A percentile compares a stretch with the other conserved stretches of the same genome.
These are phyloP conservation scores for Zea luxurians DNA, from an alignment of 176 grass and related monocot genomes.

Conservation along the genomic window DNA sequence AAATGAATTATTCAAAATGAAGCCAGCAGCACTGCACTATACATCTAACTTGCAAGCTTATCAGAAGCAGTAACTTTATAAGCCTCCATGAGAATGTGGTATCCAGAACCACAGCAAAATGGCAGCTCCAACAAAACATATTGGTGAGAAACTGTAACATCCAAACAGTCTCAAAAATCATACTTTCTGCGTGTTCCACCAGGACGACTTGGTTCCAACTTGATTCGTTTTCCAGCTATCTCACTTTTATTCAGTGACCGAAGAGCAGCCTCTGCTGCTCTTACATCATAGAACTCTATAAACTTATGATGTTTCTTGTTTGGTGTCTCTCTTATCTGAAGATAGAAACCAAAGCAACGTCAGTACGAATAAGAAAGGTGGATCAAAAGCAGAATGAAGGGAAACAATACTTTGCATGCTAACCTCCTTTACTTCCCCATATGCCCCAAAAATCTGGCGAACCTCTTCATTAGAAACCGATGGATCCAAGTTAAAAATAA, in stretches of 20 bases:
- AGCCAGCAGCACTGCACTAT: background rate
- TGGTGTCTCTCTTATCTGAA: slow-evolving; percentile 87
- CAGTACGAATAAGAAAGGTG: slow-evolving; percentile 14
- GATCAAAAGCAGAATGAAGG: background rate
- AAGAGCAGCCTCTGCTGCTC: slow-evolving; percentile 85
- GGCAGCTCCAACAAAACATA: background rate
- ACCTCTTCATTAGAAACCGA: slow-evolving; percentile 91
- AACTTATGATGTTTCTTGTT: slow-evolving; percentile 93
- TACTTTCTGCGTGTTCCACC: slow-evolving; percentile 89
- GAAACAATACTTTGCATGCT: slow-evolving; percentile 20
- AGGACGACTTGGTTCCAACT: slow-evolving; percentile 85
- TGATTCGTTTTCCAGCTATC: slow-evolving; percentile 90
- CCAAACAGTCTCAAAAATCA: slow-evolving; percentile 31
- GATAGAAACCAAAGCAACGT: slow-evolving; percentile 28
- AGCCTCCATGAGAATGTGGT: background rate
- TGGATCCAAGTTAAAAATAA: slow-evolving; percentile 84
- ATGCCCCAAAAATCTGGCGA: slow-evolving; percentile 67
- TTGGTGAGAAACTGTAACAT: background rate
- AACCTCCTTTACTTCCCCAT: slow-evolving; percentile 97
- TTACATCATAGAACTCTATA: slow-evolving; percentile 96
- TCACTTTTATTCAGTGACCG: slow-evolving; percentile 84
- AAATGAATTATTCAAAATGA: background rate
- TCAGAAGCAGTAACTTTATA: too few species aligned
- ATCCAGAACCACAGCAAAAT: background rate
- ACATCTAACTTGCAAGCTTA: background rate